A percentile compares a stretch with the other conserved stretches of the same genome.
Conservation (phyloP, 83 land plant species). For the Picea abies region DNA sequence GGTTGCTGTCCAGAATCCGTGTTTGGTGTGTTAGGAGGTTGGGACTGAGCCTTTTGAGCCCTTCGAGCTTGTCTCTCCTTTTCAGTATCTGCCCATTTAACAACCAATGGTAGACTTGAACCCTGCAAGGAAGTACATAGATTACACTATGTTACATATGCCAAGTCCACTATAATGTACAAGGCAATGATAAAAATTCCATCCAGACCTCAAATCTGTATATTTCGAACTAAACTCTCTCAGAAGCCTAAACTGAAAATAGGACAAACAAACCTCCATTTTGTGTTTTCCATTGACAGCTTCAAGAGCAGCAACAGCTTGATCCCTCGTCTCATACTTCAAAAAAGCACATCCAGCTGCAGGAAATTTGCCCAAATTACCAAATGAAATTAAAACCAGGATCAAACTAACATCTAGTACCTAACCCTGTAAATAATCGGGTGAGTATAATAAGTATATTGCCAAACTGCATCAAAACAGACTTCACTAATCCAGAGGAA, state of each 20-base stretch:
- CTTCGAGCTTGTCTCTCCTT: constrained; percentile 94
- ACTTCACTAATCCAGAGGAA: not conserved
- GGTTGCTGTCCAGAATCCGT: constrained; percentile 68
- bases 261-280: constrained; percentile 78
- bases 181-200: not conserved
- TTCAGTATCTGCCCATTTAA: constrained; percentile 99
- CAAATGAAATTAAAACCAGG: not conserved
- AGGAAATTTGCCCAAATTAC: constrained; percentile 8
- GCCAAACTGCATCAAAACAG: constrained; percentile 7
- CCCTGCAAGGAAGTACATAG: constrained; percentile 46
- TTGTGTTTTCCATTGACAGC: constrained; percentile 87
- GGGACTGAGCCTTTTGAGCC: constrained; percentile 80
- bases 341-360: constrained; percentile 92
- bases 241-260: not conserved
- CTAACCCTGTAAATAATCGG: not conserved
- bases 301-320: constrained; percentile 91
- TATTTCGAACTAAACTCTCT: not conserved
- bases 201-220: not conserved
- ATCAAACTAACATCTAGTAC: not conserved
- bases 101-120: constrained; percentile 85
- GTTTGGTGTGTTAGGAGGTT: constrained; percentile 34
- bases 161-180: not conserved
- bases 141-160: not conserved
- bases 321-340: constrained; percentile 94
- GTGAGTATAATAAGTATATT: not conserved